phyloP scores from a whole-genome alignment of 1,284 basidiomycete genomes.

The Cerioporus squamosus region DNA sequence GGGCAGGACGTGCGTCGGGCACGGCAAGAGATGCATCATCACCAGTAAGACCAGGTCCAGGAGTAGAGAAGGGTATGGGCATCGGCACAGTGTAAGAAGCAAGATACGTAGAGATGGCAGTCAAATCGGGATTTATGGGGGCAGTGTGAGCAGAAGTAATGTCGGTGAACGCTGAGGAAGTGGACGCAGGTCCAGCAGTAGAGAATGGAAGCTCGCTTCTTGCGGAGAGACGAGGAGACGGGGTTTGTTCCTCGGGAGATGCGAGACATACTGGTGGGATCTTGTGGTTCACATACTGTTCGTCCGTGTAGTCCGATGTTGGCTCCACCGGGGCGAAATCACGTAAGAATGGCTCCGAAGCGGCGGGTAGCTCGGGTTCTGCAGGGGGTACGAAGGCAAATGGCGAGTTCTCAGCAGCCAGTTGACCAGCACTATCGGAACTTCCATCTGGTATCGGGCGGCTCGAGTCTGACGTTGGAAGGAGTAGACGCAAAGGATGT shows the following conservation, averaged over 20 bases:
- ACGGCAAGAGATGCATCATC: no score
- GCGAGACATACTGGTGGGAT: neutral
- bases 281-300: no score
- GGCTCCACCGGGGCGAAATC: neutral
- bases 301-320: no score
- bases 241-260: no score
- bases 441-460: neutral
- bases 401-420: neutral
- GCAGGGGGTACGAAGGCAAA: conserved; percentile 2
- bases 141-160: no score
- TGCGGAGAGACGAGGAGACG: neutral
- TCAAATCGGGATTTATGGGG: no score
- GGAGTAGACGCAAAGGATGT: conserved; percentile 50
- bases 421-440: neutral
- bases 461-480: conserved; percentile 22
- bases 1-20: no score
- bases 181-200: conserved; percentile 17
- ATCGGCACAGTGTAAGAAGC: no score
- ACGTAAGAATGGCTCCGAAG: no score
- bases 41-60: neutral
- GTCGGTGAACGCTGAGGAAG: no score
- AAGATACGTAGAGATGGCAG: no score
- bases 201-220: conserved; percentile 15
- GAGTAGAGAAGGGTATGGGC: neutral
- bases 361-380: no score